A percentile compares a stretch with the other conserved stretches of the same genome.
Evolutionary conservation across 441 rosid genomes (phyloP).

Genomic region (Flueggea neowawraea): DNA sequence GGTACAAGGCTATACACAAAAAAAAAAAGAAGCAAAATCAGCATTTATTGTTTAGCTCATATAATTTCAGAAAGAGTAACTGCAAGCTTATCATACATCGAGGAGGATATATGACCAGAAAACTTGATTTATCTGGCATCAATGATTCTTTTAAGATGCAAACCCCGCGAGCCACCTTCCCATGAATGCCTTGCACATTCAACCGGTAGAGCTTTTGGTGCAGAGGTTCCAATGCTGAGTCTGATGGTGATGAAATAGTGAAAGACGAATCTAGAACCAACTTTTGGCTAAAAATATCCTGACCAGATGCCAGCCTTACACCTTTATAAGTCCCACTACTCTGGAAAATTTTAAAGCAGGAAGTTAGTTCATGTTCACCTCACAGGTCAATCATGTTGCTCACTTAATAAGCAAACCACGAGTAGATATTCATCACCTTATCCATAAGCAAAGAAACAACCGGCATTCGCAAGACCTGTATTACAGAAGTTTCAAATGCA

Average conservation of each 20-base stretch:
- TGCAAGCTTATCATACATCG: conserved; percentile 53
- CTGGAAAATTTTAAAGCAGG: conserved; percentile 35
- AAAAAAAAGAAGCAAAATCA: conserved; percentile 6
- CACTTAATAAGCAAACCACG: conserved; percentile 9
- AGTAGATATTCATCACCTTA: conserved; percentile 42
- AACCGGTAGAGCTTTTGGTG: conserved; percentile 31
- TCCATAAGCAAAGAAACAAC: conserved; percentile 64
- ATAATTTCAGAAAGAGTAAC: conserved; percentile 1
- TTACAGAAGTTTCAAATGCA: background rate
- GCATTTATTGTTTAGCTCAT: conserved; percentile 3
- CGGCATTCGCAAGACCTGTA: conserved; percentile 93
- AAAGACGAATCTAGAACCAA: conserved; percentile 80
- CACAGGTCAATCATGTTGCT: background rate
- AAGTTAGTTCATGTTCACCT: background rate
- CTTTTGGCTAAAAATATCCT: conserved; percentile 73
- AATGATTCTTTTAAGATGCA: conserved; percentile 71
- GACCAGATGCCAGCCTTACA: conserved; percentile 86
- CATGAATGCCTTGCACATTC: conserved; percentile 30
- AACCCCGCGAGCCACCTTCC: conserved; percentile 80
- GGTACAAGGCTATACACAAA: conserved; percentile 54
- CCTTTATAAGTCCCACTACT: conserved; percentile 64
- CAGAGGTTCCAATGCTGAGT: conserved; percentile 28
- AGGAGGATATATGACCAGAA: conserved; percentile 74
- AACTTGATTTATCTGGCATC: conserved; percentile 53
- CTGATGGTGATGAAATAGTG: conserved; percentile 27